These are phyloP conservation scores for Termitomyces sp. DNA, from an alignment of 768 basidiomycete species.

Conservation along the genomic window DNA sequence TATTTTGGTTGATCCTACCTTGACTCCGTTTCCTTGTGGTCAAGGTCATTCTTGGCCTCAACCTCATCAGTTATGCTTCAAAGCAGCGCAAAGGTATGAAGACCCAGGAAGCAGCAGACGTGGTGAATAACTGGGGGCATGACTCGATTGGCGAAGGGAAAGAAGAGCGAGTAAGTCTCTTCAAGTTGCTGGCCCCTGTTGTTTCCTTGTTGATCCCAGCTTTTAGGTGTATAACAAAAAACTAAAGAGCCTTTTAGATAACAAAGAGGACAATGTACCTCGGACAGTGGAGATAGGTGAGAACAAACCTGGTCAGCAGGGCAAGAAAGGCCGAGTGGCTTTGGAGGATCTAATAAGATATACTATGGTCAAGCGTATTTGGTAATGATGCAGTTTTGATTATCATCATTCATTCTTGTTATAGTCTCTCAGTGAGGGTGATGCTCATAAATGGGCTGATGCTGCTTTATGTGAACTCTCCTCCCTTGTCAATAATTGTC, in stretches of 20 bases:
- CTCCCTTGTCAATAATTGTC: too few relatives aligned
- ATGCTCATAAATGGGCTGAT: background rate
- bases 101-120: slow-evolving; percentile 64
- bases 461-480: background rate
- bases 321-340: slow-evolving; percentile 57
- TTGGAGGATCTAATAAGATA: slow-evolving; percentile 89
- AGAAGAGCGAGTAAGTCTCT: slow-evolving; percentile 66
- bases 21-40: slow-evolving; percentile 67
- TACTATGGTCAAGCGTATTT: slow-evolving; percentile 95
- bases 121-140: slow-evolving; percentile 83
- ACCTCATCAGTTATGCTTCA: slow-evolving; percentile 80
- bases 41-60: slow-evolving; percentile 90
- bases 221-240: slow-evolving; percentile 75
- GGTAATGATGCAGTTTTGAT: slow-evolving; percentile 25
- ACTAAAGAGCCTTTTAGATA: slow-evolving; percentile 66
- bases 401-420: background rate
- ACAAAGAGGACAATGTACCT: slow-evolving; percentile 61
- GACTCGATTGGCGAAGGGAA: slow-evolving; percentile 86
- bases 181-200: background rate
- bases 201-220: background rate
- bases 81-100: slow-evolving; percentile 73
- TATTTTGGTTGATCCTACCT: background rate
- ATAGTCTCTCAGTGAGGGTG: background rate
- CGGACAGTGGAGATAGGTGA: slow-evolving; percentile 72
- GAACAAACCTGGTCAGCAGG: slow-evolving; percentile 29